Base-by-base conservation (phyloP, 192 early-diverging fungal species). In the Coemansia sp. region DNA sequence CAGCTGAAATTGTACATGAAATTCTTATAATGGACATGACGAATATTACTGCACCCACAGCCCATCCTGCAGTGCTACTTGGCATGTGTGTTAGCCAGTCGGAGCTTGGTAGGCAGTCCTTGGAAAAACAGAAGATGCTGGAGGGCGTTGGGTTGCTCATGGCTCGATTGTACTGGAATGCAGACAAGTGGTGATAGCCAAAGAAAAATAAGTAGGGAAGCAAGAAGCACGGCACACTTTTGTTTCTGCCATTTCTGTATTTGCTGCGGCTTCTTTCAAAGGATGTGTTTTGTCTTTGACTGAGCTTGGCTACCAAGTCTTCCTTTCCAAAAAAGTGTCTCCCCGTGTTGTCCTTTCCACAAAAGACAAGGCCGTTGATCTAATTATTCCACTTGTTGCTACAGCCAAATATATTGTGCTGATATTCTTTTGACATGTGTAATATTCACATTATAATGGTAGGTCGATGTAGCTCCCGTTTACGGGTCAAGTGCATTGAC, bases 1-100 rank as follows among this genome's bases (percentile, higher is more conserved):
- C 11, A 34, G 39, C 9, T 41, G 39, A 14, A 12, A 14, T 14
- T 41, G 39, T 10, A 1, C 39, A 14, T 14, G 39, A 14, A 1
- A 14, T 14, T 41, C 3, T 41, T 41, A 4, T 14, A 41, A 10
- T 14, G 39, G 55, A 31, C 17, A 38, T 12, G 1, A 41, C 58
- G 0, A 66, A 15, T 1, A 57, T 21, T 38, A 75, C 23, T 27
- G 37, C 67, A 25, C 74, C 74, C 4, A 31, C 34, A 1, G 39
- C 50, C 74, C 74, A 75, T 0, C 74, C 74, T 2, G 63, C 68
- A 7, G 46, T 46, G 5, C 39, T 32, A 38, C 55, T 75, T 46
- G 74, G 74, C 25, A 50, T 45, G 38, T 60, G 23, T 7, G 59
- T 66, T 21, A 75, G 68, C 74, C 74, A 75, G 60, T 75, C 74